Evolutionary conservation across 129 eudicot species (phyloP).

Genomic region (Tanacetum coccineum): DNA sequence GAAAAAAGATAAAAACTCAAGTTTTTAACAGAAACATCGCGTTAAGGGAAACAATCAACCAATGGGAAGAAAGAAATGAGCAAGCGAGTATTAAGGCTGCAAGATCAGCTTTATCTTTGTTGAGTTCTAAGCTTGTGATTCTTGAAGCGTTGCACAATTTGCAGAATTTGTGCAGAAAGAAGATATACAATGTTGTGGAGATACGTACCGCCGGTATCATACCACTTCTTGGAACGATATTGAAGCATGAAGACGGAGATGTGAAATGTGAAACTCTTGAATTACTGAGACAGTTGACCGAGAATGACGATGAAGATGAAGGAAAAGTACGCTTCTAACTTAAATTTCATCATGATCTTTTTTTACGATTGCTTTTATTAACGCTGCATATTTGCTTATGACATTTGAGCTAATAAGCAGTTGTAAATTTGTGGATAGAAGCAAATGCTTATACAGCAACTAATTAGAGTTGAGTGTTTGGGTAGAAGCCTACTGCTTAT

Average conservation of each 20-base stretch:
- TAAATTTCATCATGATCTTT: neutral
- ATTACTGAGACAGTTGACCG: slow-evolving; percentile 39
- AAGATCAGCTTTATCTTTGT: slow-evolving; percentile 45
- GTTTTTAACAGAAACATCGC: slow-evolving; percentile 48
- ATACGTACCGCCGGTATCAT: slow-evolving; percentile 43
- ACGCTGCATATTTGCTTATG: too few relatives aligned
- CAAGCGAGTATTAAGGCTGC: slow-evolving; percentile 55
- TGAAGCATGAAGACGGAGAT: slow-evolving; percentile 44
- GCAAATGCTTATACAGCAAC: too few relatives aligned
- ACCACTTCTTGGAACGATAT: slow-evolving; percentile 45
- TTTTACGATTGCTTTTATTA: too few relatives aligned
- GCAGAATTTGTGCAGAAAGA: slow-evolving; percentile 40
- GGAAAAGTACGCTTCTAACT: slow-evolving; percentile 32
- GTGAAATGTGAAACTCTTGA: slow-evolving; percentile 49
- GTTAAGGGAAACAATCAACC: slow-evolving; percentile 51
- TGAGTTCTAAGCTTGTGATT: slow-evolving; percentile 41
- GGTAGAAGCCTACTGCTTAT: too few relatives aligned
- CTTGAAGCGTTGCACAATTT: slow-evolving; percentile 60
- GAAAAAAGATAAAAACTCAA: slow-evolving; percentile 39
- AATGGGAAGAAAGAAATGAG: slow-evolving; percentile 80
- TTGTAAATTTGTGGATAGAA: too few relatives aligned
- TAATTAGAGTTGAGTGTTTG: too few relatives aligned
- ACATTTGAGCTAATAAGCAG: too few relatives aligned
- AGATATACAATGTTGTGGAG: slow-evolving; percentile 36
- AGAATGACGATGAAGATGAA: slow-evolving; percentile 56